Conservation (phyloP, 1,284 basidiomycete genomes). For the Microstroma glucosiphilum region DNA sequence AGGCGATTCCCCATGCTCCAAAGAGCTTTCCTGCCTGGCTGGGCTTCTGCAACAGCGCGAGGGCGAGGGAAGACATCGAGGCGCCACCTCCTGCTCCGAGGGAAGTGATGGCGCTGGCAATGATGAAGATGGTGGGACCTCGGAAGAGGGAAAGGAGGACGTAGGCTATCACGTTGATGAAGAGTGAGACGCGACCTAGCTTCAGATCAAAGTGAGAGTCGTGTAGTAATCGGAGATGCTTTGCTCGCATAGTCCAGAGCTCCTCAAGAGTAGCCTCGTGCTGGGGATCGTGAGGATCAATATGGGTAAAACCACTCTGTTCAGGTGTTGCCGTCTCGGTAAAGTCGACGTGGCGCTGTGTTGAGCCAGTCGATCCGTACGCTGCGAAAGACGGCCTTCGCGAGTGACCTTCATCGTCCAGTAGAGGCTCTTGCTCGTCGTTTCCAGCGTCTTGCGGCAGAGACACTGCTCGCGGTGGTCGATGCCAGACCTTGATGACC, state of each 20-base stretch:
- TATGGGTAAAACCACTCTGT: neutral
- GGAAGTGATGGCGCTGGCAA: conserved; percentile 1
- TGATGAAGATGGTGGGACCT: conserved; percentile 17
- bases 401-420: conserved; percentile 11
- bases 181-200: conserved; percentile 18
- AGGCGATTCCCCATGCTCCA: conserved; percentile 44
- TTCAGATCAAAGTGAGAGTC: conserved; percentile 44
- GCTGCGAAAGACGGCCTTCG: neutral
- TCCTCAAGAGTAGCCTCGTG: conserved; percentile 23
- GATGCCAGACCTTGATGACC: conserved; percentile 37
- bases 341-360: neutral
- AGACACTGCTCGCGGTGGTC: conserved; percentile 17
- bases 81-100: conserved; percentile 22
- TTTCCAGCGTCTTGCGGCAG: conserved; percentile 14
- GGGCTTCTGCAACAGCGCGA: conserved; percentile 37
- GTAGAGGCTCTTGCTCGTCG: conserved; percentile 1
- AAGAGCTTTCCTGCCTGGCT: conserved; percentile 46
- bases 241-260: conserved; percentile 41
- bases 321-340: neutral
- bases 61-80: conserved; percentile 44
- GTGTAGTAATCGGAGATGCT: conserved; percentile 45
- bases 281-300: neutral
- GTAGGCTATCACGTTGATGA: conserved; percentile 14
- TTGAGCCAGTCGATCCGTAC: neutral
- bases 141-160: conserved; percentile 6